Evolutionary conservation across 768 basidiomycete species (phyloP), one percentile per base, ranked within the genome.

Genomic region (Serpula lacrymans): DNA sequence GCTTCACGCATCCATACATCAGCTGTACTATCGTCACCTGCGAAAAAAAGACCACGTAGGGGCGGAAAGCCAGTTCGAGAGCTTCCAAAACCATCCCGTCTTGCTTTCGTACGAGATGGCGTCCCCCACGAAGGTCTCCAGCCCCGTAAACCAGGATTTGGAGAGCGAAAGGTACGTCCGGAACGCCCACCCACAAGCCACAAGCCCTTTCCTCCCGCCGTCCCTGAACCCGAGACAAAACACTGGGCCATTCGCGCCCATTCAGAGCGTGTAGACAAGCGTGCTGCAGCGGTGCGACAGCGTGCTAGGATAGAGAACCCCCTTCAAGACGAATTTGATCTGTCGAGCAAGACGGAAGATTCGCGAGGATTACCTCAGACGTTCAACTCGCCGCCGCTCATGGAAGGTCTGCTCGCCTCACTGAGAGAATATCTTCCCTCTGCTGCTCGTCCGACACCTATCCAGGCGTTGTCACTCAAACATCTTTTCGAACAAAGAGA

Each of bases 401-500:
- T 85, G 44, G 74, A 77, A 0, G 84, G 82, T 6, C 67, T 93
- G 17, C 52, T 82, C 11, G 59, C 70, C 12, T 78, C 77, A 27
- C 53, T 92, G 7, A 61, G 67, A 6, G 76, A 79, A 18, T 58
- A 76, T 2, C 67, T 90, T 6, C 87, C 85, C 3, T 63, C 62
- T 5, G 49, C 69, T 20, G 74, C 78, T 1, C 54, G 36, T 6
- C 88, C 91, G 3, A 90, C 88, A 0, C 76, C 82, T 0, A 91
- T 94, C n/a, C 89, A 92, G 56, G 71, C 78, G 0, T 68, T 90
- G 34, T 77, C 85, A 16, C 52, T 91, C 14, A 78, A 83, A 47
- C 79, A 82, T 62, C 59, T 89, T 13, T 58, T 88, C 38, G 61
- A 64, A 5, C 41, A 34, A 34, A 37, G 52, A 17, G 38, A 45